phyloP scores from a whole-genome alignment of 495 filamentous ascomycete species.

The Hypoxylon perforatum region DNA sequence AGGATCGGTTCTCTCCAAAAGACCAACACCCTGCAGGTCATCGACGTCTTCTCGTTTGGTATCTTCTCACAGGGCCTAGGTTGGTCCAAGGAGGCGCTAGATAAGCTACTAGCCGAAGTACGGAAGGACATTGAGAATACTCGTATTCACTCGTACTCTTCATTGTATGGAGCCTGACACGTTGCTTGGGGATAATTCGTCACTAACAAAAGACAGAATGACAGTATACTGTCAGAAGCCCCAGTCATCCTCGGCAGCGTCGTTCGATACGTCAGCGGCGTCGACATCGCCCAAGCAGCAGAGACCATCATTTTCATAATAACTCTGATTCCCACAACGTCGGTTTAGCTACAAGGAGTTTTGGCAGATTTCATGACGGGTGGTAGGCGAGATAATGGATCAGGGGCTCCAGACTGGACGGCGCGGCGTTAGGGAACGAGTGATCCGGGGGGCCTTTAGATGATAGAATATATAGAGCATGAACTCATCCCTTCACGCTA shows the following conservation, averaged over 20 bases:
- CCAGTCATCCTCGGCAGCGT: conserved; percentile 13
- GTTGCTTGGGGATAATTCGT: not conserved
- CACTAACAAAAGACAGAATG: conserved; percentile 21
- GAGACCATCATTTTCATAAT: conserved; percentile 25
- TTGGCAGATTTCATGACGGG: too few relatives aligned
- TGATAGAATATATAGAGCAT: conserved; percentile 4
- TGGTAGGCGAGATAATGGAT: too few relatives aligned
- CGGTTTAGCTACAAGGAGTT: too few relatives aligned
- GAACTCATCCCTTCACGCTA: not conserved
- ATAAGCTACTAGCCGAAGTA: conserved; percentile 41
- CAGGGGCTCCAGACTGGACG: too few relatives aligned
- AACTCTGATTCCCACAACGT: not conserved
- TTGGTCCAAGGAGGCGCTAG: conserved; percentile 48
- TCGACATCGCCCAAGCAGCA: conserved; percentile 6
- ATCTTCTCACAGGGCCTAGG: conserved; percentile 48
- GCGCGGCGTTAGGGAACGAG: too few relatives aligned
- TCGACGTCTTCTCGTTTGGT: conserved; percentile 46
- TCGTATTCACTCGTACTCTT: conserved; percentile 45
- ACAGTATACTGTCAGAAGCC: conserved; percentile 34
- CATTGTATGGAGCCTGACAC: conserved; percentile 19
- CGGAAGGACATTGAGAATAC: conserved; percentile 45
- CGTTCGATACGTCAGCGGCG: conserved; percentile 15
- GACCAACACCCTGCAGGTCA: conserved; percentile 46
- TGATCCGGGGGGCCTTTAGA: too few relatives aligned
- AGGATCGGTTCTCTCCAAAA: conserved; percentile 58